Percentiles rank a stretch among this genome's conserved stretches.
These are phyloP conservation scores for Solidago caesia DNA, from an alignment of 129 eudicot species.

Conservation along the genomic window DNA sequence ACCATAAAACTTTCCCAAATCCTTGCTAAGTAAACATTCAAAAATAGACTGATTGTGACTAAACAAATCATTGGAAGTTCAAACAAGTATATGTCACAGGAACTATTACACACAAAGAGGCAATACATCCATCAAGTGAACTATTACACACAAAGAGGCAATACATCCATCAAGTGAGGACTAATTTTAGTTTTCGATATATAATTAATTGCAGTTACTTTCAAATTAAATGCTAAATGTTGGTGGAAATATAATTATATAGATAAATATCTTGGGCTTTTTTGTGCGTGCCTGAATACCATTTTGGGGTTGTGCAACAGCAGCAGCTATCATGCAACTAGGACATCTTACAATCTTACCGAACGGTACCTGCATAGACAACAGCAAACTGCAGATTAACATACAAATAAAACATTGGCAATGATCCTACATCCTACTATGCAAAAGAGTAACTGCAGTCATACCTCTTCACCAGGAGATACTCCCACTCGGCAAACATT, in stretches of 20 bases:
- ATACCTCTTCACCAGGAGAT: conserved; percentile 92
- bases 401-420: background rate
- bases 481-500: conserved; percentile 79
- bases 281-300: conserved; percentile 88
- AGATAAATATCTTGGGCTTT: conserved; percentile 19
- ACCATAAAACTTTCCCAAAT: too few species aligned
- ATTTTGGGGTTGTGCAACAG: conserved; percentile 97
- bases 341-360: conserved; percentile 94
- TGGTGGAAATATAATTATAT: background rate
- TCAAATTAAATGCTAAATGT: background rate
- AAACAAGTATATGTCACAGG: background rate
- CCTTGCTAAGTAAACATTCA: background rate
- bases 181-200: background rate
- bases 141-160: background rate
- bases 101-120: background rate
- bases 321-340: conserved; percentile 72
- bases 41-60: background rate
- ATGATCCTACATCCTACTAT: background rate
- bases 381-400: conserved; percentile 16
- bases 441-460: conserved; percentile 10
- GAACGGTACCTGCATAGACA: conserved; percentile 82
- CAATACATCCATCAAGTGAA: background rate
- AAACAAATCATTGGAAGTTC: background rate
- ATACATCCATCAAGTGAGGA: background rate
- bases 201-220: background rate